Percentiles rank a stretch among this genome's conserved stretches.
phyloP scores from a whole-genome alignment of 1,284 basidiomycete species.

The Veloboletus limbatus region DNA sequence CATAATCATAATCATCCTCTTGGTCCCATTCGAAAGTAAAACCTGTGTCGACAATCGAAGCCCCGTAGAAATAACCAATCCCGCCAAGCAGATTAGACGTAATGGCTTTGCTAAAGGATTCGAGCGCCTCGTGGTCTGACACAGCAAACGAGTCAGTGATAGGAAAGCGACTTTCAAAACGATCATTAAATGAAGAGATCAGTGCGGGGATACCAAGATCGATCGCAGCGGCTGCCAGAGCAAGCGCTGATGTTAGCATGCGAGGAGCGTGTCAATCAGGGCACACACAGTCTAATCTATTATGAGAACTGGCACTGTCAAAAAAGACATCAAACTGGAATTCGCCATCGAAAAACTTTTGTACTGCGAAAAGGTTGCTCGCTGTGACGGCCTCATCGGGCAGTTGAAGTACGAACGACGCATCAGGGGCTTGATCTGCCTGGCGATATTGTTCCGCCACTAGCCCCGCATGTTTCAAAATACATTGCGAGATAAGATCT shows the following conservation, averaged over 20 bases:
- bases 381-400: conserved; percentile 69
- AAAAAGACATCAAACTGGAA: conserved; percentile 88
- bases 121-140: conserved; percentile 48
- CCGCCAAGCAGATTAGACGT: conserved; percentile 90
- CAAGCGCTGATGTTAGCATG: conserved; percentile 13
- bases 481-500: conserved; percentile 68
- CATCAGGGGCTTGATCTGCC: conserved; percentile 59
- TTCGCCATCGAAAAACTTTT: conserved; percentile 79
- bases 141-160: conserved; percentile 54
- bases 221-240: conserved; percentile 50
- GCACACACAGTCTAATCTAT: conserved; percentile 58
- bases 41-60: conserved; percentile 79
- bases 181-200: conserved; percentile 57
- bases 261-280: conserved; percentile 1
- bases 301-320: conserved; percentile 65
- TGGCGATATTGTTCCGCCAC: conserved; percentile 57
- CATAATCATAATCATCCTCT: conserved; percentile 57
- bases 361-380: conserved; percentile 82
- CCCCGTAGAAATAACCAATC: conserved; percentile 93
- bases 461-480: conserved; percentile 58
- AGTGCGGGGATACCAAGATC: conserved; percentile 70
- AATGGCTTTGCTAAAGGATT: conserved; percentile 80
- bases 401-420: conserved; percentile 74
- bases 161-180: conserved; percentile 71
- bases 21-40: conserved; percentile 90